phyloP scores from a whole-genome alignment of 2,329 filamentous ascomycete genomes.

The Emydomyces testavorans region DNA sequence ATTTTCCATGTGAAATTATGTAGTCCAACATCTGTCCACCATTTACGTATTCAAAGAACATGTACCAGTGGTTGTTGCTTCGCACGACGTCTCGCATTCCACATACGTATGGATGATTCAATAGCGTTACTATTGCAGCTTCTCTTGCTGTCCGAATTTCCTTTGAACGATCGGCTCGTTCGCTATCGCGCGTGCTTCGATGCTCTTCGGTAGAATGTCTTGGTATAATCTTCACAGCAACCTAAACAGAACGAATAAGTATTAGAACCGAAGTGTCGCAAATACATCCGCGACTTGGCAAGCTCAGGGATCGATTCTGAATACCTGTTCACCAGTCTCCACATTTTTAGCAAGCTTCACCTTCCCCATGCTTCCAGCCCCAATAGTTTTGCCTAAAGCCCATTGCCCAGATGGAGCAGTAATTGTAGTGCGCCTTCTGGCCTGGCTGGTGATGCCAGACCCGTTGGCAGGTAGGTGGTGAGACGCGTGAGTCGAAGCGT shows the following conservation, averaged over 20 bases:
- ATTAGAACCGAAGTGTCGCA: not conserved
- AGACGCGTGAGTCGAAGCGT: constrained; percentile 41
- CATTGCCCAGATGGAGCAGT: constrained; percentile 84
- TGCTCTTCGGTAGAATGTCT: constrained; percentile 80
- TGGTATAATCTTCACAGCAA: constrained; percentile 94
- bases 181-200: constrained; percentile 58
- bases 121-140: constrained; percentile 86
- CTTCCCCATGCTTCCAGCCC: constrained; percentile 96
- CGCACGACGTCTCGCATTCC: constrained; percentile 89
- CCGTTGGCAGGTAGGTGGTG: constrained; percentile 25
- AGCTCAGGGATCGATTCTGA: constrained; percentile 20
- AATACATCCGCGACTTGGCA: not conserved
- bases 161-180: constrained; percentile 89
- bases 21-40: constrained; percentile 99
- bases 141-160: constrained; percentile 91
- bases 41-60: constrained; percentile 98
- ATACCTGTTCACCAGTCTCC: constrained; percentile 80
- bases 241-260: constrained; percentile 40
- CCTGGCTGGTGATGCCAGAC: constrained; percentile 30
- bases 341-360: constrained; percentile 89
- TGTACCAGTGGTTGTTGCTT: constrained; percentile 98
- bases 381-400: constrained; percentile 92
- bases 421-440: constrained; percentile 63
- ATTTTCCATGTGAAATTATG: constrained; percentile 92
- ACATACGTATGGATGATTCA: constrained; percentile 92